These are phyloP conservation scores for Volvox carteri DNA, from an alignment of 163 green algal species.

Conservation along the genomic window DNA sequence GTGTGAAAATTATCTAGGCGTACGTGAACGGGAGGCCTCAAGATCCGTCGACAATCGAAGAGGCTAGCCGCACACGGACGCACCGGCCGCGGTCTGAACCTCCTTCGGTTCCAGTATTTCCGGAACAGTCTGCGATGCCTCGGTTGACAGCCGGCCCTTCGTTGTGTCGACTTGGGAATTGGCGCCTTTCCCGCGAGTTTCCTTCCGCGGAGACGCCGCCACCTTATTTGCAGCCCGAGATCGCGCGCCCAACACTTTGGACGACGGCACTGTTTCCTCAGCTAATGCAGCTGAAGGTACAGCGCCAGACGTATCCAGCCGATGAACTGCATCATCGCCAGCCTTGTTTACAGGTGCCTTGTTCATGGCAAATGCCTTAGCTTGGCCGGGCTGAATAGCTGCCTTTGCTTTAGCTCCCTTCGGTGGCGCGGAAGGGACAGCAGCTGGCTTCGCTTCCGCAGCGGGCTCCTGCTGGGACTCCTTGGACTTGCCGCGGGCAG, in stretches of 20 bases:
- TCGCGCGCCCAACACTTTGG: neutral
- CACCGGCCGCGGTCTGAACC: neutral
- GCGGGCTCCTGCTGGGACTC: slow-evolving; percentile 20
- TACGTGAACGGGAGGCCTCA: too few species aligned
- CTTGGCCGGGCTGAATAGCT: neutral
- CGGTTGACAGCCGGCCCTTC: neutral
- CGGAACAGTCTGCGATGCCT: neutral
- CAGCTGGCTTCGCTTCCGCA: neutral
- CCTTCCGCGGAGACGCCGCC: slow-evolving; percentile 5
- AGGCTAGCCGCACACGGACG: neutral
- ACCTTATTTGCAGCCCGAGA: neutral
- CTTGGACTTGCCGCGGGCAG: slow-evolving; percentile 26
- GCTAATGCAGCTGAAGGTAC: neutral
- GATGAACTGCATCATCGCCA: neutral
- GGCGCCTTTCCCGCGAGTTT: slow-evolving; percentile 17
- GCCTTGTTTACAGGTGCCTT: neutral
- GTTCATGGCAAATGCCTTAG: neutral
- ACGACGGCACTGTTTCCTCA: neutral
- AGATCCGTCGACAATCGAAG: neutral
- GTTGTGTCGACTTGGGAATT: neutral
- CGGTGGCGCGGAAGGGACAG: neutral
- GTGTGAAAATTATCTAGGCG: neutral
- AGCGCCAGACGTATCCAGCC: neutral
- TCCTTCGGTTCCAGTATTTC: neutral
- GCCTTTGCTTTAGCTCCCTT: slow-evolving; percentile 20